phyloP scores from a whole-genome alignment of 805 yeast species.

The Wickerhamiella qilinensis region DNA sequence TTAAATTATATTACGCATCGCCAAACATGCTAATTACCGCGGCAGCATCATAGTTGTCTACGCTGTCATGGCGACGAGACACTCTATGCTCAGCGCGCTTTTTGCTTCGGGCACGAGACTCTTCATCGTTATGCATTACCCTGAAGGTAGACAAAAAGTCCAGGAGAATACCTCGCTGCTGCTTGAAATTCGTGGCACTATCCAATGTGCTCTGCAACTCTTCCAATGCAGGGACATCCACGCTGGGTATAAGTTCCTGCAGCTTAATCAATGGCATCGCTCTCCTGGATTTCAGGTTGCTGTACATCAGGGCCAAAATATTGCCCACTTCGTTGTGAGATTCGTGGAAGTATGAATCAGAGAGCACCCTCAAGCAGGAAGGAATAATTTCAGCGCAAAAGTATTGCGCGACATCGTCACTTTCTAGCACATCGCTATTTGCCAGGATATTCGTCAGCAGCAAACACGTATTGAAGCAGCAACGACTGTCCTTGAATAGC shows the following conservation, averaged over 20 bases:
- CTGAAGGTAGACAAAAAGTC: conserved; percentile 57
- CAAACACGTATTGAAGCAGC: conserved; percentile 79
- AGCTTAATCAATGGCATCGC: conserved; percentile 51
- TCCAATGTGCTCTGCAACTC: conserved; percentile 49
- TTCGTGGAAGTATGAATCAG: conserved; percentile 66
- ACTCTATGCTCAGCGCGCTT: conserved; percentile 14
- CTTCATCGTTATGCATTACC: conserved; percentile 20
- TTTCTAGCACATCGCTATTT: conserved; percentile 43
- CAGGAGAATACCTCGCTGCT: conserved; percentile 63
- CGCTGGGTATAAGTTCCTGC: conserved; percentile 31
- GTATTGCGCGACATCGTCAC: conserved; percentile 60
- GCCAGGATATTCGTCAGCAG: conserved; percentile 54
- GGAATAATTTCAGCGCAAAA: conserved; percentile 51
- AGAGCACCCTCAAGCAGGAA: conserved; percentile 47
- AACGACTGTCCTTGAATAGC: conserved; percentile 73
- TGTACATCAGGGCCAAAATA: conserved; percentile 64
- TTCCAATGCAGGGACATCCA: conserved; percentile 38
- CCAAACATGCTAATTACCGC: conserved; percentile 16
- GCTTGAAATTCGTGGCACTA: conserved; percentile 51
- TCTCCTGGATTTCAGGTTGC: conserved; percentile 53
- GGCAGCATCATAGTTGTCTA: conserved; percentile 13
- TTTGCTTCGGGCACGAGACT: conserved; percentile 20
- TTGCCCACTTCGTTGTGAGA: conserved; percentile 87
- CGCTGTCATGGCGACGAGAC: conserved; percentile 8
- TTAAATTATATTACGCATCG: background rate